A percentile compares a stretch with the other conserved stretches of the same genome.
Evolutionary conservation across 2,329 filamentous ascomycete species (phyloP).

Genomic region (Aspergillus sp.): DNA sequence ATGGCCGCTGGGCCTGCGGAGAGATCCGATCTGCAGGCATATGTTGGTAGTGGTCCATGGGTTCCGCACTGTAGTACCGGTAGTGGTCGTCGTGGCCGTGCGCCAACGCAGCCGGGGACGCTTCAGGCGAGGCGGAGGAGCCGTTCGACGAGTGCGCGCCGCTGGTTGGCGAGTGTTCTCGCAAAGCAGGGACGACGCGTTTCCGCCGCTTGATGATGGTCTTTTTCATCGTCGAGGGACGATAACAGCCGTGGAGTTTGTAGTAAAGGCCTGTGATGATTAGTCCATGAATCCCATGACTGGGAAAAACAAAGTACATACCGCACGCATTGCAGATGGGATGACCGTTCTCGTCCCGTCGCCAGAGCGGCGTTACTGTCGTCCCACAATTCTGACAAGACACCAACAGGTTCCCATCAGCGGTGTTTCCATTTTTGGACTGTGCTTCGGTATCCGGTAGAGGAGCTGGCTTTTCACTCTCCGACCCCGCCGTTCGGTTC

Average conservation of each 20-base stretch:
- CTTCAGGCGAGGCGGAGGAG: constrained; percentile 44
- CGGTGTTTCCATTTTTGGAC: constrained; percentile 17
- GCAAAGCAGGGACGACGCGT: constrained; percentile 79
- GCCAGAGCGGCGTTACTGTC: constrained; percentile 94
- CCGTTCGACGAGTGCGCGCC: constrained; percentile 41
- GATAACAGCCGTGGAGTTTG: constrained; percentile 90
- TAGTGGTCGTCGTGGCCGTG: constrained; percentile 31
- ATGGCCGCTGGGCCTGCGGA: constrained; percentile 36
- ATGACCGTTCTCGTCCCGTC: constrained; percentile 88
- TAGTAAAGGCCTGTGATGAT: constrained; percentile 78
- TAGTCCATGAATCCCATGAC: constrained; percentile 10
- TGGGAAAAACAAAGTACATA: constrained; percentile 46
- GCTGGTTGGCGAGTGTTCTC: constrained; percentile 45
- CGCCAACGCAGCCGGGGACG: constrained; percentile 33
- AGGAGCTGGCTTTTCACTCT: constrained; percentile 17
- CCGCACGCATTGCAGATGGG: constrained; percentile 99
- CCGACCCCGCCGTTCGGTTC: constrained; percentile 31
- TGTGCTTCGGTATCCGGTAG: constrained; percentile 24
- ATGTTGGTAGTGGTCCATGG: constrained; percentile 44
- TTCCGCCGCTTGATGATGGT: constrained; percentile 94
- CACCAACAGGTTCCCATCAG: constrained; percentile 61
- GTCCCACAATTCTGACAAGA: constrained; percentile 97
- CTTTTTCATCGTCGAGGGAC: constrained; percentile 98
- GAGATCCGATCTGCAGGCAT: constrained; percentile 40
- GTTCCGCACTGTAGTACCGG: constrained; percentile 33